A percentile compares a stretch with the other conserved stretches of the same genome.
Conservation (phyloP, 2,329 filamentous ascomycete species). For the Cladophialophora psammophila region DNA sequence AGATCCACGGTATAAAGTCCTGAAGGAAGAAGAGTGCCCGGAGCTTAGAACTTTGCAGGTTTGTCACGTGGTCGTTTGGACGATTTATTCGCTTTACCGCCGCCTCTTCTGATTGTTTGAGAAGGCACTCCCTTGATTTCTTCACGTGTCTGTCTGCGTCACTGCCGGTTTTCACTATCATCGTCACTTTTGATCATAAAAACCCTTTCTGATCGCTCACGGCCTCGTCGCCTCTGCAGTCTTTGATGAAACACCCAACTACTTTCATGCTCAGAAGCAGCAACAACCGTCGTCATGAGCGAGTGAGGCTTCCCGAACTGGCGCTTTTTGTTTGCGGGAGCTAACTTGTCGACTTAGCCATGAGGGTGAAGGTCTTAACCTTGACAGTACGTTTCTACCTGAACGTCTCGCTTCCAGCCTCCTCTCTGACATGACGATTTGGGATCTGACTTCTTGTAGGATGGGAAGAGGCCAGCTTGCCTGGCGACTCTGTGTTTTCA, state of each 20-base stretch:
- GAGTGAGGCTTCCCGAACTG: conserved; percentile 32
- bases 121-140: not conserved
- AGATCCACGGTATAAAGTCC: not conserved
- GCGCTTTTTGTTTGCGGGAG: not conserved
- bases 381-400: conserved; percentile 29
- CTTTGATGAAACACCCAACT: not conserved
- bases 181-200: not conserved
- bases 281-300: conserved; percentile 31
- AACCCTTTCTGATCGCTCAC: not conserved
- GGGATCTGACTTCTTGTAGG: conserved; percentile 25
- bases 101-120: not conserved
- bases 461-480: conserved; percentile 36
- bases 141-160: not conserved
- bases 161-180: not conserved
- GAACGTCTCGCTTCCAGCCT: not conserved
- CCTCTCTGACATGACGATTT: not conserved
- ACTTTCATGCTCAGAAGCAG: conserved; percentile 3
- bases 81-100: not conserved
- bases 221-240: not conserved
- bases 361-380: conserved; percentile 33
- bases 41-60: not conserved
- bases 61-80: not conserved
- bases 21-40: not conserved
- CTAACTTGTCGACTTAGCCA: conserved; percentile 31
- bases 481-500: conserved; percentile 31